A percentile compares a stretch with the other conserved stretches of the same genome.
Evolutionary conservation across 2,329 filamentous ascomycete genomes (phyloP).

Genomic region (Camillea tinctor): DNA sequence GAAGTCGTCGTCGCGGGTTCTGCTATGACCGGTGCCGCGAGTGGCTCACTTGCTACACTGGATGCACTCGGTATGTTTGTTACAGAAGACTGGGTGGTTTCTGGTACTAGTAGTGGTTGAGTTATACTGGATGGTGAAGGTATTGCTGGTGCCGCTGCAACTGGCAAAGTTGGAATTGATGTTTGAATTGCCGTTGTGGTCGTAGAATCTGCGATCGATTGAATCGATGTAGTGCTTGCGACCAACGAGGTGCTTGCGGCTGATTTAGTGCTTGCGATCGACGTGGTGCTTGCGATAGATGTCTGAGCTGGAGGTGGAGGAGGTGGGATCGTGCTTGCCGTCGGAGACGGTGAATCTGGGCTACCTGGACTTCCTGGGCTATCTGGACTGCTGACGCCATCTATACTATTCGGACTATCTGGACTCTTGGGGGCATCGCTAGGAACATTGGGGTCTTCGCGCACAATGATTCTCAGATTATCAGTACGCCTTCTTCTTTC

Average conservation of each 20-base stretch:
- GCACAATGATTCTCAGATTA: not conserved
- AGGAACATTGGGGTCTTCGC: not conserved
- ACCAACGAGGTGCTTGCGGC: too few species aligned
- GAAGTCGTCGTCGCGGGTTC: not conserved
- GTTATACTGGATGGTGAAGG: too few species aligned
- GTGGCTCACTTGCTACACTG: too few species aligned
- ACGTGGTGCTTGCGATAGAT: not conserved
- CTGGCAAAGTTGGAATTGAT: not conserved
- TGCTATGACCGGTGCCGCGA: too few species aligned
- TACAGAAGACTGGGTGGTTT: too few species aligned
- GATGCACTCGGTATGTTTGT: too few species aligned
- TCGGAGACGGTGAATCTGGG: not conserved
- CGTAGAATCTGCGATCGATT: not conserved
- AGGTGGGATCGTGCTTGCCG: not conserved
- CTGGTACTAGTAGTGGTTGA: too few species aligned
- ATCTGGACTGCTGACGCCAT: not conserved
- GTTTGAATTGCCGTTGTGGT: not conserved
- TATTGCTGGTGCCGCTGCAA: not conserved
- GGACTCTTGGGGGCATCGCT: not conserved
- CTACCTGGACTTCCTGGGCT: not conserved
- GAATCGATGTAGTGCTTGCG: not conserved
- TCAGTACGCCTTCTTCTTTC: not conserved
- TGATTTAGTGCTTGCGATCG: too few species aligned
- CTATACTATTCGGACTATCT: not conserved
- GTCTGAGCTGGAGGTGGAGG: not conserved